phyloP scores from a whole-genome alignment of 2,329 filamentous ascomycete genomes.

The Beauveria asiatica region DNA sequence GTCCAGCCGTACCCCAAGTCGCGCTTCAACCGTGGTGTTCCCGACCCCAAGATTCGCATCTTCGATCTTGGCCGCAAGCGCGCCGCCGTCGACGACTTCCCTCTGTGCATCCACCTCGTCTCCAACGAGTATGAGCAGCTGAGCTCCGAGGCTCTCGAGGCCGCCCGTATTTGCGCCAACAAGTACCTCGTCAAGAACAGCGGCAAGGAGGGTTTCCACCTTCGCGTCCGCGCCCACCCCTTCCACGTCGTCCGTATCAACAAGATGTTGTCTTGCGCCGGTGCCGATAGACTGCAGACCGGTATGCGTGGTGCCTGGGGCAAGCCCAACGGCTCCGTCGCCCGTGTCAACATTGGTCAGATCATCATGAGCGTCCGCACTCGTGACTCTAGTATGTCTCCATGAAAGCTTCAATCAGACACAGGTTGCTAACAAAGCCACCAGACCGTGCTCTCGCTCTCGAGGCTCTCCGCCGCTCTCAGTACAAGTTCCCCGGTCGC shows the following conservation, averaged over 20 bases:
- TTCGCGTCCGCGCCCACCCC: constrained; percentile 82
- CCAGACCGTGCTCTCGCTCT: constrained; percentile 83
- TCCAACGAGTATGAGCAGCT: constrained; percentile 99
- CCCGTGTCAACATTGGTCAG: constrained; percentile 99
- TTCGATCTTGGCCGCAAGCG: constrained; percentile 99
- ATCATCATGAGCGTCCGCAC: constrained; percentile 96
- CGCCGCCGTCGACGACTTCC: constrained; percentile 98
- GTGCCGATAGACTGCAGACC: constrained; percentile 99
- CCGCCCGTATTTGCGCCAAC: constrained; percentile 99
- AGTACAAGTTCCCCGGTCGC: constrained; percentile 99
- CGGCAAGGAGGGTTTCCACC: constrained; percentile 68
- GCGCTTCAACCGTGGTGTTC: constrained; percentile 99
- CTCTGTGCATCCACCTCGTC: constrained; percentile 96
- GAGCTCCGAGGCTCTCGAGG: constrained; percentile 98
- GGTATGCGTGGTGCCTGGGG: constrained; percentile 99
- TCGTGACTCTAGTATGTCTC: constrained; percentile 72
- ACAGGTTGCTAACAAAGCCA: constrained; percentile 11
- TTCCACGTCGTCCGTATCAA: constrained; percentile 99
- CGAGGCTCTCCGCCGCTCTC: constrained; percentile 96
- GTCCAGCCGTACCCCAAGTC: constrained; percentile 93
- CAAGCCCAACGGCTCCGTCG: constrained; percentile 97
- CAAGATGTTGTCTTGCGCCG: constrained; percentile 99
- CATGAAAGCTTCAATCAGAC: too few relatives aligned
- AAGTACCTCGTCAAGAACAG: constrained; percentile 76
- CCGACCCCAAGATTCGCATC: constrained; percentile 80